Evolutionary conservation across 768 basidiomycete species (phyloP), one percentile per base, ranked within the genome.

Genomic region (Panaeolus cyanescens): DNA sequence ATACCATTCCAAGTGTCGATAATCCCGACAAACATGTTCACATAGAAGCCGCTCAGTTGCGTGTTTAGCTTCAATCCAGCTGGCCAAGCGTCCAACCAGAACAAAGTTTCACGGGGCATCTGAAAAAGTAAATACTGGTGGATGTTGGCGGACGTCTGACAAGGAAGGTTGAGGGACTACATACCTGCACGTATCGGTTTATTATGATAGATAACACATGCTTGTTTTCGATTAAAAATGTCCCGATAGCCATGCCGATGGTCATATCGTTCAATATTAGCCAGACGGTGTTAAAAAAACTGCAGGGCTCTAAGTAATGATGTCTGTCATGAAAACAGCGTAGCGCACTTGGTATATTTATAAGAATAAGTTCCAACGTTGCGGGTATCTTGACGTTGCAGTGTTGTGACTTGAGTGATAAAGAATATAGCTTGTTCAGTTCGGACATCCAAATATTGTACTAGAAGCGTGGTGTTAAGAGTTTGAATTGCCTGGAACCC

Each of bases 1-100:
- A 53, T 60, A 95, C 95, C 75, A 5, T 82, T 85, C 93, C 94
- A 98, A 2, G 83, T 67, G 1, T 79, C 79, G 15, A 93, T 83
- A 13, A 92, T 63, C 25, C 81, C 82, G 2, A 89, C 78, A 55
- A 97, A 88, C 0, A 84, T 80, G 60, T 87, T 82, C n/a, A 89
- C 86, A 68, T 93, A 91, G 70, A 97, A 91, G 25, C 81, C 79
- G 66, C 93, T 93, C n/a, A 99, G 82, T 66, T 98, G 93, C 0
- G 93, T 93, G 69, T 99, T 99, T 56, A 99, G 87, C 74, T 99
- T 99, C 37, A 99, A 77, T 1, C 97, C 96, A 1, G 89, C 95
- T 0, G 96, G 96, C 96, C 96, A 99, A 62, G 91, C 86, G 71
- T 97, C 91, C 12, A 99, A 81, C 96, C 95, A 98, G 1, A 80